These are phyloP conservation scores for Gynochthodes officinalis DNA, from an alignment of 257 asterid genomes.

Conservation along the genomic window DNA sequence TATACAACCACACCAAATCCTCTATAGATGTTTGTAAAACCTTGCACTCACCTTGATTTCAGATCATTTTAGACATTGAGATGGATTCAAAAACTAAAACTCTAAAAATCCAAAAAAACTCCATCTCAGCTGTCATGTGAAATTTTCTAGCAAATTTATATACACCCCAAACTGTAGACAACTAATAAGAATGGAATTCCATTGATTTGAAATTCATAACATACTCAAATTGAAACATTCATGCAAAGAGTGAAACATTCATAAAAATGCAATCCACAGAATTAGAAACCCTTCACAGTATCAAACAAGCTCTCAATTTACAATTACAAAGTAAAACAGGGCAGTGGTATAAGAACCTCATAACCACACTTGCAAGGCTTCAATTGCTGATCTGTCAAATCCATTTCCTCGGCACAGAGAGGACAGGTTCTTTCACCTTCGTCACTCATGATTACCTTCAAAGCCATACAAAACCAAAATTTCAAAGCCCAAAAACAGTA, in stretches of 20 bases:
- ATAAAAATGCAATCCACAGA: no score
- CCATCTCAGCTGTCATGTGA: background rate
- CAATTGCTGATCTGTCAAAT: constrained; percentile 96
- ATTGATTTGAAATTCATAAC: background rate
- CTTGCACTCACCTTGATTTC: background rate
- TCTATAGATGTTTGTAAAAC: background rate
- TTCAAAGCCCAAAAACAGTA: background rate
- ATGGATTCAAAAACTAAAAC: no score
- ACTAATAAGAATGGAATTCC: background rate
- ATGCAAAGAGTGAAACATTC: no score
- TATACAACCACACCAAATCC: background rate
- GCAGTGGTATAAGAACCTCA: constrained; percentile 42
- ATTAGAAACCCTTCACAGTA: background rate
- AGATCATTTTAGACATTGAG: background rate
- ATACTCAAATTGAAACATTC: background rate
- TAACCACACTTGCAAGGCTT: constrained; percentile 99
- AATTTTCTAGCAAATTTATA: background rate
- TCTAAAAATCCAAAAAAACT: background rate
- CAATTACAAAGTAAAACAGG: background rate
- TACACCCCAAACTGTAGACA: background rate
- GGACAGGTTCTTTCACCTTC: constrained; percentile 95
- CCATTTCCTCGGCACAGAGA: constrained; percentile 99
- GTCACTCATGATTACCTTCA: constrained; percentile 72
- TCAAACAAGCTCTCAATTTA: background rate
- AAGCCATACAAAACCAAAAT: background rate